These are phyloP conservation scores for Achaetomium macrosporum DNA, from an alignment of 2,329 filamentous ascomycete species.

Conservation along the genomic window DNA sequence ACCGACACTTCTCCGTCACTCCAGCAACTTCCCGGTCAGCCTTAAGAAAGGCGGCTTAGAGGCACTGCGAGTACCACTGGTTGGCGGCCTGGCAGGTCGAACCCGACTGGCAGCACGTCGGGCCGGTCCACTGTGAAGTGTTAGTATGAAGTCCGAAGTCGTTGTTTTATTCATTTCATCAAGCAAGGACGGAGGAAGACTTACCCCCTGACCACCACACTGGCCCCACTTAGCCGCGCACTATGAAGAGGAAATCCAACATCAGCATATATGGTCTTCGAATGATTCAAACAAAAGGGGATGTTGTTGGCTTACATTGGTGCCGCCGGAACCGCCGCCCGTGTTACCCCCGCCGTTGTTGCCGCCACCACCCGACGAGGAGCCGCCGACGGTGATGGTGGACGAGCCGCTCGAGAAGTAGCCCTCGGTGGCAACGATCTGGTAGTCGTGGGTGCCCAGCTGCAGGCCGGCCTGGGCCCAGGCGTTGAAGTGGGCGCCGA, in stretches of 20 bases:
- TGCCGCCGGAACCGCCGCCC: background rate
- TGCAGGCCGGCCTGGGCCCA: conserved; percentile 42
- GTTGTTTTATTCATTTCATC: background rate
- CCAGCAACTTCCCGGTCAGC: too few species aligned
- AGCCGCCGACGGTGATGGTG: conserved; percentile 33
- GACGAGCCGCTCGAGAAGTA: conserved; percentile 45
- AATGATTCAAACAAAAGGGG: background rate
- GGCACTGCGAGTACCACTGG: conserved; percentile 30
- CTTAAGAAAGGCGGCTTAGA: conserved; percentile 8
- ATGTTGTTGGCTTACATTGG: background rate
- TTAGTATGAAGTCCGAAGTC: background rate
- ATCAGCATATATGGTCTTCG: background rate
- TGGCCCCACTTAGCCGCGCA: conserved; percentile 30
- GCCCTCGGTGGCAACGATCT: conserved; percentile 49
- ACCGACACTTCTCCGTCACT: background rate
- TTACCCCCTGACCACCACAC: conserved; percentile 29
- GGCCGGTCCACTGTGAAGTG: conserved; percentile 23
- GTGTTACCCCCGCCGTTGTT: conserved; percentile 8
- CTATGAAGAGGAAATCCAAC: background rate
- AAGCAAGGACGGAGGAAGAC: background rate
- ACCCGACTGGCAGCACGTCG: conserved; percentile 31
- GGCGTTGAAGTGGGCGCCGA: conserved; percentile 47
- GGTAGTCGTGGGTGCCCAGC: conserved; percentile 46
- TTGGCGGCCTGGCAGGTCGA: conserved; percentile 29
- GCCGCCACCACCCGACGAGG: conserved; percentile 20